phyloP scores from a whole-genome alignment of 1,139 yeast genomes.

The Candida sp. region DNA sequence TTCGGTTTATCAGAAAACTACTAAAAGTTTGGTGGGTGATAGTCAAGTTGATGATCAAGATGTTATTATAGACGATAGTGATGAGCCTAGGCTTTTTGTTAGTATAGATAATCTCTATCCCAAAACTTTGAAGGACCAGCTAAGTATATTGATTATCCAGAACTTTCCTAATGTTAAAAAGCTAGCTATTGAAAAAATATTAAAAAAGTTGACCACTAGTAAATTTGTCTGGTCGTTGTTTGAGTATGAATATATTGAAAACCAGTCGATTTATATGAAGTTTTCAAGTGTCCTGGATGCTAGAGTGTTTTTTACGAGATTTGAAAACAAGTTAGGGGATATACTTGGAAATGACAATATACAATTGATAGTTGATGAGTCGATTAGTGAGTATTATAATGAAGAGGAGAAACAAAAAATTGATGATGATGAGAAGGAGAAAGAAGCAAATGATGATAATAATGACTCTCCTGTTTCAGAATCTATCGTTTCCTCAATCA shows the following conservation, averaged over 20 bases:
- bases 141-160: slow-evolving; percentile 30
- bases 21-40: neutral
- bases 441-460: neutral
- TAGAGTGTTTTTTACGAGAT: slow-evolving; percentile 1
- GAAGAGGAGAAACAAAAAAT: neutral
- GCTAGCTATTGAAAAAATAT: slow-evolving; percentile 25
- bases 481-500: slow-evolving; percentile 8
- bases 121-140: slow-evolving; percentile 31
- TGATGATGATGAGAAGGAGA: neutral
- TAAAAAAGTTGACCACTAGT: slow-evolving; percentile 12
- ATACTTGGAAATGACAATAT: neutral
- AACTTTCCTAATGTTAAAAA: slow-evolving; percentile 30
- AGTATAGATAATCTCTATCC: slow-evolving; percentile 28
- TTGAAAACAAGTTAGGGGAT: neutral
- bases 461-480: slow-evolving; percentile 5
- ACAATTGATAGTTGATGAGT: slow-evolving; percentile 5
- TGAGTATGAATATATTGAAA: slow-evolving; percentile 23
- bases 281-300: slow-evolving; percentile 15
- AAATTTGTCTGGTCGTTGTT: slow-evolving; percentile 25
- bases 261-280: slow-evolving; percentile 23
- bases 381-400: neutral
- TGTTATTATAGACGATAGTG: slow-evolving; percentile 8
- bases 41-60: slow-evolving; percentile 3
- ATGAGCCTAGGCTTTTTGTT: slow-evolving; percentile 12
- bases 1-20: slow-evolving; percentile 3